These are phyloP conservation scores for Salix koriyanagi DNA, from an alignment of 345 rosid species.

Conservation along the genomic window DNA sequence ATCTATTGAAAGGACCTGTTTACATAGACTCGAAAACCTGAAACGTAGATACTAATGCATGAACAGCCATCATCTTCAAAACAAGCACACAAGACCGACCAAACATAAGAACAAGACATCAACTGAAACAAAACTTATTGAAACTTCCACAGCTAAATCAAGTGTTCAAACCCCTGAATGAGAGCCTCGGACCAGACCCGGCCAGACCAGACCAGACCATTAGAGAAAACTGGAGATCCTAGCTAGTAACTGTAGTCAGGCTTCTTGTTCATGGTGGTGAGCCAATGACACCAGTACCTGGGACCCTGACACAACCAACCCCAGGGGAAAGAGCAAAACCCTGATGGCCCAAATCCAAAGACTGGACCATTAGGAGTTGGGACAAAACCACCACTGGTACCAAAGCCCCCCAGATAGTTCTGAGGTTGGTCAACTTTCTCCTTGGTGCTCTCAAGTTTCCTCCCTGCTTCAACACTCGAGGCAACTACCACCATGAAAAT, in stretches of 20 bases:
- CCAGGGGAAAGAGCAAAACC: constrained; percentile 32
- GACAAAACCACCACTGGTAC: constrained; percentile 22
- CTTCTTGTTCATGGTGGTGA: constrained; percentile 1
- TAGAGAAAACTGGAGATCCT: not conserved
- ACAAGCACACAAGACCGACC: not conserved
- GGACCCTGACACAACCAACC: constrained; percentile 25
- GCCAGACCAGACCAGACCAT: not conserved
- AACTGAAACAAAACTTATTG: not conserved
- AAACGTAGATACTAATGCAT: not conserved
- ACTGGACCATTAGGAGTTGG: constrained; percentile 27
- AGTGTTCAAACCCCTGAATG: not conserved
- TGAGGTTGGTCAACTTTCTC: constrained; percentile 24
- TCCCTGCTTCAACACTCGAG: constrained; percentile 16
- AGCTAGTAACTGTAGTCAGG: not conserved
- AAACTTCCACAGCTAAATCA: not conserved
- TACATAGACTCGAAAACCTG: not conserved
- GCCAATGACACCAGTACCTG: constrained; percentile 18
- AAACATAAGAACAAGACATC: not conserved
- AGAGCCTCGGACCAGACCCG: not conserved
- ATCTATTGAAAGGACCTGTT: not conserved
- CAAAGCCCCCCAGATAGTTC: constrained; percentile 29
- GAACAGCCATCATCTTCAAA: not conserved
- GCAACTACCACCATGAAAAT: constrained; percentile 7
- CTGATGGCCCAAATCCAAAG: constrained; percentile 24
- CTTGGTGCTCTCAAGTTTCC: constrained; percentile 12